Evolutionary conservation across 192 early-diverging fungal genomes (phyloP).

Genomic region (Umbelopsis vinacea): DNA sequence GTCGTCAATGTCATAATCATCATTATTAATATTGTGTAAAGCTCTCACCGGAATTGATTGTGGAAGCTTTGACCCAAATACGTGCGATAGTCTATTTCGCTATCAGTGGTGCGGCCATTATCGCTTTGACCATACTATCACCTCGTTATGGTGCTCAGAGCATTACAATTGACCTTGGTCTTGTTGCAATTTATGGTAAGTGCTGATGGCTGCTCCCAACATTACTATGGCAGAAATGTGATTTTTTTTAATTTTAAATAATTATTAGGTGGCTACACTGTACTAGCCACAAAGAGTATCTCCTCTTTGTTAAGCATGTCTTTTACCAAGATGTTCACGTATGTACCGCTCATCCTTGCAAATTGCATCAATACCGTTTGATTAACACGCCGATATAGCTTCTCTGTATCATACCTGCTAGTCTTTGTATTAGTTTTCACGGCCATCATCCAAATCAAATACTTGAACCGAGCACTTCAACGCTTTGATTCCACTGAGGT

Average conservation of each 20-base stretch:
- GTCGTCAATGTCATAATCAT: background rate
- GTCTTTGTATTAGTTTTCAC: slow-evolving; percentile 60
- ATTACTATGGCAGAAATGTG: too few species aligned
- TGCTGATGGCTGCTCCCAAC: background rate
- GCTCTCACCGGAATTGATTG: slow-evolving; percentile 57
- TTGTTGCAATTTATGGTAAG: slow-evolving; percentile 74
- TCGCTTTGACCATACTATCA: slow-evolving; percentile 47
- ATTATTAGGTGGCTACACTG: slow-evolving; percentile 64
- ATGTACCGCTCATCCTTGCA: background rate
- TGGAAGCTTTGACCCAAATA: slow-evolving; percentile 53
- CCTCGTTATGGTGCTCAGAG: slow-evolving; percentile 50
- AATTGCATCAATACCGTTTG: background rate
- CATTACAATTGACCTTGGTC: slow-evolving; percentile 66
- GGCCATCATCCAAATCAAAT: slow-evolving; percentile 64
- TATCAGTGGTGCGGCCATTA: slow-evolving; percentile 39
- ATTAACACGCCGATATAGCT: slow-evolving; percentile 19
- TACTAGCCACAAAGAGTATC: slow-evolving; percentile 69
- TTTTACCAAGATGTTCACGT: slow-evolving; percentile 61
- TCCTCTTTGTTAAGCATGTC: slow-evolving; percentile 64
- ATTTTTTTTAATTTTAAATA: background rate
- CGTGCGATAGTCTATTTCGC: slow-evolving; percentile 61
- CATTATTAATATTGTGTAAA: slow-evolving; percentile 12
- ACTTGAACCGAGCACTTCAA: slow-evolving; percentile 63
- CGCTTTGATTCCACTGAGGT: slow-evolving; percentile 67
- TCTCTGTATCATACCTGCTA: slow-evolving; percentile 63